A percentile compares a stretch with the other conserved stretches of the same genome.
These are phyloP conservation scores for Penicillium parvum DNA, from an alignment of 495 filamentous ascomycete genomes.

Conservation along the genomic window DNA sequence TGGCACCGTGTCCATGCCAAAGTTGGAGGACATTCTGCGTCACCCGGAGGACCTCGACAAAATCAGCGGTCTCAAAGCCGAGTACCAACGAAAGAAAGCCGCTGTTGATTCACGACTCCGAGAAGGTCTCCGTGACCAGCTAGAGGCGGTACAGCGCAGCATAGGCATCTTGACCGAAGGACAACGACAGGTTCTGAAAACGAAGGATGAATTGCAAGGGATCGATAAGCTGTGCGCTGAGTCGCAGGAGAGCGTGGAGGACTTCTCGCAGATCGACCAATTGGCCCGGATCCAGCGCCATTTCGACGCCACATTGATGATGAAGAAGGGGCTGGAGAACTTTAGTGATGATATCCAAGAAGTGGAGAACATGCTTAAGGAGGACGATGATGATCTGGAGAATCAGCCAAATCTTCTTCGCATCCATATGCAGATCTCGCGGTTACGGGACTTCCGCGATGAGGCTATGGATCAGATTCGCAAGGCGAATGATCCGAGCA, in stretches of 20 bases:
- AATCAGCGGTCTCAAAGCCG: constrained; percentile 80
- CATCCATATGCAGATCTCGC: constrained; percentile 86
- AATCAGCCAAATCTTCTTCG: constrained; percentile 88
- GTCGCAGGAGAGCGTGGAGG: constrained; percentile 89
- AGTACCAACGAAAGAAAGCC: constrained; percentile 91
- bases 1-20: constrained; percentile 42
- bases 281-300: constrained; percentile 92
- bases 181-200: constrained; percentile 78
- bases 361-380: constrained; percentile 67
- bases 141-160: constrained; percentile 86
- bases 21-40: constrained; percentile 52
- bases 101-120: constrained; percentile 87
- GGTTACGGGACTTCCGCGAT: constrained; percentile 87
- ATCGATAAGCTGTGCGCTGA: constrained; percentile 97
- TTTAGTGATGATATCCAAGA: constrained; percentile 72
- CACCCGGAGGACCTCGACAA: constrained; percentile 90
- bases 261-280: constrained; percentile 94
- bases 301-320: constrained; percentile 84
- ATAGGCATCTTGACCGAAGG: constrained; percentile 83
- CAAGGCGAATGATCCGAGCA: constrained; percentile 63
- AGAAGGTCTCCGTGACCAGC: constrained; percentile 78
- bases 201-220: constrained; percentile 96
- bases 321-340: constrained; percentile 82
- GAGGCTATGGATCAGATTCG: constrained; percentile 93
- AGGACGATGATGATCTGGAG: constrained; percentile 81